These are phyloP conservation scores for Aspergillus japonicus DNA, from an alignment of 2,329 filamentous ascomycete species.

Conservation along the genomic window DNA sequence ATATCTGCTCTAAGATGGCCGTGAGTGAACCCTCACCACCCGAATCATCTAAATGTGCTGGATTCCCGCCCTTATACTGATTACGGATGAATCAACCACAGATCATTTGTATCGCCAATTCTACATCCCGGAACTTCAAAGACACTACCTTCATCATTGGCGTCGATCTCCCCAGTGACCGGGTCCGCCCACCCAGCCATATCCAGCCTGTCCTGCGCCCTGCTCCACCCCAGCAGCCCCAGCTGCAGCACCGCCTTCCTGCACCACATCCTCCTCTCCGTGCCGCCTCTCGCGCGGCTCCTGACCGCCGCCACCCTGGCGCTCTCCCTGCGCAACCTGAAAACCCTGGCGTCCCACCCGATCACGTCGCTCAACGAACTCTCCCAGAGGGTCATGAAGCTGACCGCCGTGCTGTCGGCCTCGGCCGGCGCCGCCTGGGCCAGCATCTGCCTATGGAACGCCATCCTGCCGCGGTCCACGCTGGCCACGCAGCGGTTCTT, in stretches of 20 bases:
- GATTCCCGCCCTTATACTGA: neutral
- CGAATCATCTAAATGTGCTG: neutral
- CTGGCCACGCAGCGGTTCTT: conserved; percentile 86
- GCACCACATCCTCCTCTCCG: conserved; percentile 80
- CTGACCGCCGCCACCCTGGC: conserved; percentile 64
- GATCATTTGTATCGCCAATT: conserved; percentile 77
- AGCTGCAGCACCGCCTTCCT: conserved; percentile 85
- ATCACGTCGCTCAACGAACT: conserved; percentile 65
- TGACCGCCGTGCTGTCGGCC: conserved; percentile 75
- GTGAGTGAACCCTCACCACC: conserved; percentile 49
- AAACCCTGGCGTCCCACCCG: conserved; percentile 67
- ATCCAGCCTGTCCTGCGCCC: conserved; percentile 79
- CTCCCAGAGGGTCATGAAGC: conserved; percentile 67
- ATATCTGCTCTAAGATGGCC: conserved; percentile 85
- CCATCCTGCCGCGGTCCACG: conserved; percentile 69
- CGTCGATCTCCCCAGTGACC: conserved; percentile 74
- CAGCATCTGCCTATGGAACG: conserved; percentile 84
- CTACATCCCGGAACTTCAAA: conserved; percentile 71
- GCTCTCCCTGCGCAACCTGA: conserved; percentile 68
- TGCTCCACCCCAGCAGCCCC: conserved; percentile 82
- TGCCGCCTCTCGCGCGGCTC: conserved; percentile 74
- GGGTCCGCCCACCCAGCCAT: conserved; percentile 84
- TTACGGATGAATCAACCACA: conserved; percentile 31
- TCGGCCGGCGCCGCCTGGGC: conserved; percentile 87
- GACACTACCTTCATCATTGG: conserved; percentile 58